Base-by-base conservation (phyloP, 2,329 filamentous ascomycete genomes). In the Monosporascus sp. region DNA sequence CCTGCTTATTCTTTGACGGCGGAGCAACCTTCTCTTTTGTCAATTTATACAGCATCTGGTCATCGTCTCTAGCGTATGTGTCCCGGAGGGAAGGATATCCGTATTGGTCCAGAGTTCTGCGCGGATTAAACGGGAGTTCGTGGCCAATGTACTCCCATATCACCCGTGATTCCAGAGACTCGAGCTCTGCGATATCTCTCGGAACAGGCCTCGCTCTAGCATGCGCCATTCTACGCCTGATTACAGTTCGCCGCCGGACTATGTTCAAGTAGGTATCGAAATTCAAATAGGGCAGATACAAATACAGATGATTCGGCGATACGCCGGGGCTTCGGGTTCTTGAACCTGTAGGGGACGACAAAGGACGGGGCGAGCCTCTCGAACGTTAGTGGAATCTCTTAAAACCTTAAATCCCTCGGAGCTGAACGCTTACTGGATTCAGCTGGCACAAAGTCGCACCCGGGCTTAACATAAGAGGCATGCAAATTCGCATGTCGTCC, bases 31-130 rank as follows among this genome's bases (percentile, higher is more conserved):
- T 67, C 52, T 79, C 71, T 59, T 82, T 84, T 2, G 82, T 84
- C 2, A 86, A 69, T 59, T 87, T 87, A 66, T 86, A 87, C 7
- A 87, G 68, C 80, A 87, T 86, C 64, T 87, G 84, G 43, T 87
- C 84, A 44, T 84, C 82, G 43, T 87, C 84, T 19, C 84, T 71
- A 0, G 81, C 79, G 43, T 81, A 69, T 0, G 84, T 86, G 36
- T 86, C 83, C 9, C 77, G 71, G 0, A 87, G 69, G 2, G 81
- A 82, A 0, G 83, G 83, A 51, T 86, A 85, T 0, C 81, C 82
- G 52, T 78, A 87, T 58, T 87, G 83, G 54, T 87, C 84, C 5
- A 87, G 63, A 0, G 84, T 86, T 6, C 84, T 74, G 1, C 84
- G 77, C 37, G 80, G 78, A 61, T 87, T 85, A 1, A 86, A 69